phyloP scores from a whole-genome alignment of 208 protist species.

The Acanthamoeba triangularis region DNA sequence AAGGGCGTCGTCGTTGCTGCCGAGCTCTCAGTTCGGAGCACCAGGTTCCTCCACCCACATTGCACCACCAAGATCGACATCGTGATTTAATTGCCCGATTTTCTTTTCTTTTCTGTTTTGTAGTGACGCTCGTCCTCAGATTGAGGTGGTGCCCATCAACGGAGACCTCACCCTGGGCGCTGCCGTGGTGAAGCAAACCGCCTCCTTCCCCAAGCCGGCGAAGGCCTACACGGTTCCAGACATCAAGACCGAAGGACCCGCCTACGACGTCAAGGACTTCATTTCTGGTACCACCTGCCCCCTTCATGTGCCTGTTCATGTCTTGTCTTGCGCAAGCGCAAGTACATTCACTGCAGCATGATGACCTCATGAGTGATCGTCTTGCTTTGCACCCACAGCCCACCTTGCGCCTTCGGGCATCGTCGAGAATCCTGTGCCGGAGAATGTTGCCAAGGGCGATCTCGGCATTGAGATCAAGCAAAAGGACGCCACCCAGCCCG shows the following conservation, averaged over 20 bases:
- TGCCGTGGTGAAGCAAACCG: not conserved
- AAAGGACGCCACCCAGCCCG: conserved; percentile 16
- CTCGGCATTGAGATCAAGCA: conserved; percentile 39
- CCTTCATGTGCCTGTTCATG: not conserved
- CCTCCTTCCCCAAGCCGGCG: conserved; percentile 1
- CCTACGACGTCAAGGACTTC: not conserved
- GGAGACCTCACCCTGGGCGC: conserved; percentile 3
- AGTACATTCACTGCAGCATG: no score
- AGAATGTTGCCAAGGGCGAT: conserved; percentile 41
- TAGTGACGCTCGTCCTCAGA: conserved; percentile 6
- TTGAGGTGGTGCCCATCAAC: conserved; percentile 49
- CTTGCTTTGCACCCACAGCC: not conserved
- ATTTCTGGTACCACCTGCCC: not conserved
- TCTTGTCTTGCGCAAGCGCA: not conserved
- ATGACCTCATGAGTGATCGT: not conserved
- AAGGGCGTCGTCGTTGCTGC: conserved; percentile 43
- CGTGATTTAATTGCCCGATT: not conserved
- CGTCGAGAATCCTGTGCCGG: not conserved
- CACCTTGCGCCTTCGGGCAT: conserved; percentile 32
- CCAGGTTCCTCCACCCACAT: not conserved
- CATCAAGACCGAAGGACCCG: not conserved
- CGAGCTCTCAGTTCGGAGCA: not conserved
- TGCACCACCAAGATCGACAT: not conserved
- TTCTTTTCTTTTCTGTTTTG: not conserved
- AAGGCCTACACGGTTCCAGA: conserved; percentile 1